phyloP scores from a whole-genome alignment of 2,329 filamentous ascomycete species.

The Colletotrichum paranaense region DNA sequence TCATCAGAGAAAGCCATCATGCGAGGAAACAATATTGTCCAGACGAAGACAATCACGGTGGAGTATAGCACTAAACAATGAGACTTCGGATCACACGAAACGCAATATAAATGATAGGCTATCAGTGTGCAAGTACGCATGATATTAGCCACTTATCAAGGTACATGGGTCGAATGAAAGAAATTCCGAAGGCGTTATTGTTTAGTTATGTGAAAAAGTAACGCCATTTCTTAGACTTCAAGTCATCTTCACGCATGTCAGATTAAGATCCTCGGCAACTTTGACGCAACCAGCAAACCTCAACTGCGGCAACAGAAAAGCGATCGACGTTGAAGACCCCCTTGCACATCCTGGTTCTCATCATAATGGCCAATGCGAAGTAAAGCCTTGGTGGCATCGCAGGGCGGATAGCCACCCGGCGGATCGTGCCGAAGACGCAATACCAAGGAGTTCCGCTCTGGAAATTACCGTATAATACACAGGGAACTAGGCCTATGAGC shows the following conservation, averaged over 20 bases:
- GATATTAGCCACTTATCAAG: neutral
- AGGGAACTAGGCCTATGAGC: neutral
- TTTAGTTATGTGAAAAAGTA: no score
- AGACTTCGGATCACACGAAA: neutral
- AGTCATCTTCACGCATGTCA: no score
- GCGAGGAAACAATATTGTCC: slow-evolving; percentile 7
- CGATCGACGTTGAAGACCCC: no score
- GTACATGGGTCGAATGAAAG: neutral
- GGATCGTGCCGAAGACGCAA: neutral
- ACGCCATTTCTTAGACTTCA: no score
- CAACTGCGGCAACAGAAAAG: no score
- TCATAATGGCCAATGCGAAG: no score
- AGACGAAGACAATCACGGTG: slow-evolving; percentile 22
- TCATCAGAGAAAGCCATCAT: slow-evolving; percentile 8
- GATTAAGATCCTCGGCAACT: no score
- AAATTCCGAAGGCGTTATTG: no score
- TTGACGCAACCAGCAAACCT: no score
- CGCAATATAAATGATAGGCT: neutral
- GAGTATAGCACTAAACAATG: slow-evolving; percentile 2
- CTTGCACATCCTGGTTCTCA: no score
- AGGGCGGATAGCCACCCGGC: neutral
- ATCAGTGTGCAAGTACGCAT: no score
- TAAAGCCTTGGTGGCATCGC: no score
- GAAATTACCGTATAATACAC: neutral
- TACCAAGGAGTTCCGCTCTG: neutral